A percentile compares a stretch with the other conserved stretches of the same genome.
phyloP scores from a whole-genome alignment of 768 basidiomycete genomes.

The Tricholoma furcatifolium region DNA sequence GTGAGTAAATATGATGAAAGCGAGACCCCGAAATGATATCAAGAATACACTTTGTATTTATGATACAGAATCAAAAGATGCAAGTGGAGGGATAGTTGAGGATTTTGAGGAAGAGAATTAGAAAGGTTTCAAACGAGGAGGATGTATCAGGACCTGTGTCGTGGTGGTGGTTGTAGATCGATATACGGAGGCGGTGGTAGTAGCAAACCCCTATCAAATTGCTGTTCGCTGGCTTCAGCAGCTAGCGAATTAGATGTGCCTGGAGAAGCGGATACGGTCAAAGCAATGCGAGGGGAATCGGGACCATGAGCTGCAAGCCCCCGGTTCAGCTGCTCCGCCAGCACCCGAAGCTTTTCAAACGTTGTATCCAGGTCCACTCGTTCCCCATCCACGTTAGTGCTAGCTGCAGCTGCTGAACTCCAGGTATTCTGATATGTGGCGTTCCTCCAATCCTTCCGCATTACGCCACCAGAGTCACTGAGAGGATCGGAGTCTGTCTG shows the following conservation, averaged over 20 bases:
- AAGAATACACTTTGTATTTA: too few species aligned
- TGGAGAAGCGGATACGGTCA: not conserved
- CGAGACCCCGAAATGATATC: too few species aligned
- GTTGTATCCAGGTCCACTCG: not conserved
- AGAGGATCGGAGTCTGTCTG: not conserved
- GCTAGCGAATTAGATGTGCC: not conserved
- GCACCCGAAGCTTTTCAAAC: not conserved
- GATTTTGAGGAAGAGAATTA: too few species aligned
- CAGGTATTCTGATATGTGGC: not conserved
- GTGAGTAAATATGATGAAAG: too few species aligned
- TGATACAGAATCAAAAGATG: too few species aligned
- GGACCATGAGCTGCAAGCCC: slow-evolving; percentile 1
- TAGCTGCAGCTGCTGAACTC: not conserved
- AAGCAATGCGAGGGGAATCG: not conserved
- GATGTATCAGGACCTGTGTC: too few species aligned
- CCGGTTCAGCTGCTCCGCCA: not conserved
- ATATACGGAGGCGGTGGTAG: too few species aligned
- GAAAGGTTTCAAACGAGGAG: too few species aligned
- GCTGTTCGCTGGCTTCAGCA: too few species aligned
- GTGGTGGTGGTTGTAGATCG: too few species aligned
- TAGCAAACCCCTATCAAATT: too few species aligned
- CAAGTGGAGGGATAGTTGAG: too few species aligned
- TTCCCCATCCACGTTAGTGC: not conserved
- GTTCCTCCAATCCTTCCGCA: not conserved
- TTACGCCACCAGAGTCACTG: not conserved